Evolutionary conservation across 2,329 filamentous ascomycete species (phyloP).

Genomic region (Raffaelea deltoideospora): DNA sequence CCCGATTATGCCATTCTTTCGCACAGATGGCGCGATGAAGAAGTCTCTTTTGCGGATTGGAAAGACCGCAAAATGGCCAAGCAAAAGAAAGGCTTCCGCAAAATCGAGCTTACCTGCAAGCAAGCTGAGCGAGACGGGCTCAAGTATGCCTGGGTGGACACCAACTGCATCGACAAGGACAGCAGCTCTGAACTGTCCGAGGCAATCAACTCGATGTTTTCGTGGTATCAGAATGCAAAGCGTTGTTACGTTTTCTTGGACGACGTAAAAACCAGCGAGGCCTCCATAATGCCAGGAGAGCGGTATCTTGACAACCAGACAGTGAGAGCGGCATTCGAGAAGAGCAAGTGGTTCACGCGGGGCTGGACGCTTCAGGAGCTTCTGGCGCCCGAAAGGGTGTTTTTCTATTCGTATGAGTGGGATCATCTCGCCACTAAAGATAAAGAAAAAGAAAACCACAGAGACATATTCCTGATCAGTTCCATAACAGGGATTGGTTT

Average conservation of each 20-base stretch:
- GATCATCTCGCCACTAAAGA: constrained; percentile 10
- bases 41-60: constrained; percentile 7
- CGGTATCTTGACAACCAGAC: too few species aligned
- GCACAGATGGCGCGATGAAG: constrained; percentile 8
- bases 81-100: constrained; percentile 19
- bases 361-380: constrained; percentile 10
- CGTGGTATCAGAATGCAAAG: not conserved
- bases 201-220: constrained; percentile 5
- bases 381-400: constrained; percentile 8
- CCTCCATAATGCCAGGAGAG: not conserved
- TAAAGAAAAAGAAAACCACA: constrained; percentile 10
- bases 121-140: not conserved
- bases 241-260: constrained; percentile 1
- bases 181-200: not conserved
- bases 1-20: constrained; percentile 11
- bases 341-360: constrained; percentile 5
- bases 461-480: too few species aligned
- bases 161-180: constrained; percentile 4
- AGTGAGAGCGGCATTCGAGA: too few species aligned
- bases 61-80: constrained; percentile 11
- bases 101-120: not conserved
- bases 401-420: constrained; percentile 12
- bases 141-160: constrained; percentile 3
- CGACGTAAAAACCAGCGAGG: not conserved
- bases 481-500: constrained; percentile 15